Conservation (phyloP, 176 grass and related monocot genomes). For the Cenchrus purpureus region DNA sequence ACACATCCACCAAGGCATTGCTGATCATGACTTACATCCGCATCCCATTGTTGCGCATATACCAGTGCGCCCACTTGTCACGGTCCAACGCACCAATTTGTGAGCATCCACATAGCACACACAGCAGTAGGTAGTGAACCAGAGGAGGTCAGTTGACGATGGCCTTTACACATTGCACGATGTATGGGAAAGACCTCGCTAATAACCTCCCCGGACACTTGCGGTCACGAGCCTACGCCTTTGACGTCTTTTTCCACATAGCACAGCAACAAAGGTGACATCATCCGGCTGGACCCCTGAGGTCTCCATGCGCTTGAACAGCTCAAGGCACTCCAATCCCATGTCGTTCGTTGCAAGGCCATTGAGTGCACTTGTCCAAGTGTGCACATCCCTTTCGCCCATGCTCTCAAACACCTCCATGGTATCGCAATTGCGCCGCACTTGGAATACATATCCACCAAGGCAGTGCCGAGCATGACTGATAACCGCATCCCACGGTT, state of each 20-base stretch:
- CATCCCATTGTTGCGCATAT: slow-evolving; percentile 19
- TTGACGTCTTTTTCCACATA: not conserved
- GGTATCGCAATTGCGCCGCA: slow-evolving; percentile 45
- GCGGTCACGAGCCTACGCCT: no score
- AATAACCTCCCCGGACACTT: no score
- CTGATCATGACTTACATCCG: slow-evolving; percentile 61
- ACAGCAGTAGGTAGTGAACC: no score
- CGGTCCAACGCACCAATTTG: no score
- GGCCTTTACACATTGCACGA: no score
- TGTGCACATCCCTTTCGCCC: slow-evolving; percentile 71
- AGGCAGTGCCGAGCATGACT: slow-evolving; percentile 65
- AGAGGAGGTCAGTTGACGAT: no score
- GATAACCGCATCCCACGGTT: slow-evolving; percentile 49
- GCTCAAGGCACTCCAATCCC: slow-evolving; percentile 62
- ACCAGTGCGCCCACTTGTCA: no score
- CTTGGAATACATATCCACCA: slow-evolving; percentile 92
- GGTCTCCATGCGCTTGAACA: slow-evolving; percentile 67
- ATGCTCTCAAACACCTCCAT: slow-evolving; percentile 79
- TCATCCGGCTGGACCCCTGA: slow-evolving; percentile 54
- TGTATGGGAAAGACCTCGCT: no score
- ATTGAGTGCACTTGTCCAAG: slow-evolving; percentile 66
- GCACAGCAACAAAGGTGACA: slow-evolving; percentile 72
- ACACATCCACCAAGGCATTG: slow-evolving; percentile 56
- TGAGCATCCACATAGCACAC: slow-evolving; percentile 36
- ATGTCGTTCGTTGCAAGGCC: slow-evolving; percentile 75